Base-by-base conservation (phyloP, 176 grass and related monocot species). In the Dendrocalamus sinicus region DNA sequence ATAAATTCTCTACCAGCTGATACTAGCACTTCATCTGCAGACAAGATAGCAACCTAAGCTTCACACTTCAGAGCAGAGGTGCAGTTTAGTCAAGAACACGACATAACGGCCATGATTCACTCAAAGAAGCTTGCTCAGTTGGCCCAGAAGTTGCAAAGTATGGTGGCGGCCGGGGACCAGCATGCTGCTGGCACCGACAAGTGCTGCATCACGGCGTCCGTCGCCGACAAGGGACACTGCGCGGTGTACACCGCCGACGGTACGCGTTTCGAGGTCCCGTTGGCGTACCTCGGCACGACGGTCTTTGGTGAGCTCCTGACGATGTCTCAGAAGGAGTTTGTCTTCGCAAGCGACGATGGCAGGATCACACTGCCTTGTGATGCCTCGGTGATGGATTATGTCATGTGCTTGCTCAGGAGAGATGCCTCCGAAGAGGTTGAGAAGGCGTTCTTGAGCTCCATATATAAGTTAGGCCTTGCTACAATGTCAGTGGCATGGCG, bases 351-450 rank as follows among this genome's bases (percentile, higher is more conserved):
- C 30, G 30, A 32, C 40, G 67, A 81, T 14, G 91, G 83, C 17
- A 86, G 81, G 44, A 96, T 96, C 78, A 96, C 32, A 10, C 35
- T 95, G 80, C 76, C 80, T 0, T 95, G 80, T 11, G 88, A 95
- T 11, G 83, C 79, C 28, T 53, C 28, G 0, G 82, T 77, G 32
- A 75, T 92, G 75, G 86, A 95, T 37, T 91, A 95, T 20, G 81
- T 69, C 0, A 28, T 93, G 67, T 85, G 73, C 4, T 79, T 92
- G 86, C 30, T 32, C 30, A 76, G 81, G 6, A 76, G 85, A 80
- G 78, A 80, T 11, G 67, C 81, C 0, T 86, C 90, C 1, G 12
- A 83, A 69, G 90, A 90, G 24, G 83, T 92, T 1, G 86, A 87
- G 75, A 87, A 75, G n/a, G 86, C 80, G 7, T 66, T 93, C 69